phyloP scores from a whole-genome alignment of 176 grass and related monocot genomes.

The Neostapfia colusana region DNA sequence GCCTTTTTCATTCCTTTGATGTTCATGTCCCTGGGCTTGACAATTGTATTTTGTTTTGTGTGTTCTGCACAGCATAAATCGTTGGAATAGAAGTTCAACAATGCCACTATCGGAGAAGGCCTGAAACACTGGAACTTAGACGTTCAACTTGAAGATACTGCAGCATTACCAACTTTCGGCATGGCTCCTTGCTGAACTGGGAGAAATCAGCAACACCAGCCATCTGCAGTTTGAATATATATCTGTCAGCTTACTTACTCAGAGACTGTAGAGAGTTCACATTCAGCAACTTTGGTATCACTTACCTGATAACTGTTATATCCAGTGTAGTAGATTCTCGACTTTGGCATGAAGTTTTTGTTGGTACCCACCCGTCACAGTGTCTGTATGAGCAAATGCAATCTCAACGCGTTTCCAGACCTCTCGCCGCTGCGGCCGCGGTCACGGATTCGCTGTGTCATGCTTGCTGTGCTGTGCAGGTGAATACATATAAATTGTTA shows the following conservation, averaged over 20 bases:
- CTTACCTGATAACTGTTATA: not conserved
- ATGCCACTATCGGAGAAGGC: not conserved
- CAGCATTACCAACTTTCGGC: not conserved
- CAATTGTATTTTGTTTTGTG: not conserved
- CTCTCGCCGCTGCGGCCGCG: not conserved
- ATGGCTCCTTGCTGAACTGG: not conserved
- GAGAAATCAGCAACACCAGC: constrained; percentile 3
- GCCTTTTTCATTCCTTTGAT: no score
- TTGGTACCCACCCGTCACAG: not conserved
- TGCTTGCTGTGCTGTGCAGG: constrained; percentile 43
- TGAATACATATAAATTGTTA: no score
- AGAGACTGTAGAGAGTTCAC: not conserved
- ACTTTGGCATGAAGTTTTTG: constrained; percentile 10
- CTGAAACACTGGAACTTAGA: not conserved
- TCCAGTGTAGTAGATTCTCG: not conserved
- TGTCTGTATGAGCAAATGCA: not conserved
- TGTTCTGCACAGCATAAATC: not conserved
- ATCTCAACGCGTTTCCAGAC: not conserved
- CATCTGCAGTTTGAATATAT: constrained; percentile 1
- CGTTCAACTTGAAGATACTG: constrained; percentile 5
- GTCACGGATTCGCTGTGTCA: not conserved
- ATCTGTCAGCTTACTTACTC: not conserved
- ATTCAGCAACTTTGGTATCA: constrained; percentile 1
- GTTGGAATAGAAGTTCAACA: not conserved
- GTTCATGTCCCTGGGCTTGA: not conserved